A percentile compares a stretch with the other conserved stretches of the same genome.
These are phyloP conservation scores for Sordariomycetes sp. DNA, from an alignment of 2,329 filamentous ascomycete genomes.

Conservation along the genomic window DNA sequence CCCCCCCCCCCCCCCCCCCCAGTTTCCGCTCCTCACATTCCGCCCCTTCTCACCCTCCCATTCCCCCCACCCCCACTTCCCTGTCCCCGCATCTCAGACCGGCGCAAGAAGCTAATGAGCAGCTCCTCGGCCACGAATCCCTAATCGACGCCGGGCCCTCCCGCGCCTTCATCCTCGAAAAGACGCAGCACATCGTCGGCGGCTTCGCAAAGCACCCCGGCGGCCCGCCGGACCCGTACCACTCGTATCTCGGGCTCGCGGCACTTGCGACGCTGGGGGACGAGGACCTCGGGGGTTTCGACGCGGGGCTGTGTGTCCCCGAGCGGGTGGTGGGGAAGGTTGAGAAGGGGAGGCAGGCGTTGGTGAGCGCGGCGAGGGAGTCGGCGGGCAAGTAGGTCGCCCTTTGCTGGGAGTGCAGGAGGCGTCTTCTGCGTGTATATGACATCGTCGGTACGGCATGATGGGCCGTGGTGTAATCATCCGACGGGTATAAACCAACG, in stretches of 20 bases:
- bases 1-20: neutral
- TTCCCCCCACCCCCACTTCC: no score
- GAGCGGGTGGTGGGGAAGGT: conserved; percentile 39
- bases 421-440: neutral
- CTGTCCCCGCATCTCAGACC: no score
- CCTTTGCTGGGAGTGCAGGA: conserved; percentile 1
- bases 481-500: no score
- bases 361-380: neutral
- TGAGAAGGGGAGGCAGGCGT: conserved; percentile 25
- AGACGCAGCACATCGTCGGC: conserved; percentile 77
- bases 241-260: conserved; percentile 78
- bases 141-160: conserved; percentile 48
- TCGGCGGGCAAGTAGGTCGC: conserved; percentile 5
- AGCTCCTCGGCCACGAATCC: conserved; percentile 44
- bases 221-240: conserved; percentile 65
- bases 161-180: conserved; percentile 67
- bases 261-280: conserved; percentile 65
- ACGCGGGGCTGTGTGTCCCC: conserved; percentile 66
- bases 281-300: conserved; percentile 52
- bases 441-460: no score
- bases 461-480: no score
- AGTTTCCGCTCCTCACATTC: no score
- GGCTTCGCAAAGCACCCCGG: conserved; percentile 66
- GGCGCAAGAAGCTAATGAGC: neutral
- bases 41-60: no score